These are phyloP conservation scores for Ceratocystis ficicola DNA, from an alignment of 2,329 filamentous ascomycete genomes.

Conservation along the genomic window DNA sequence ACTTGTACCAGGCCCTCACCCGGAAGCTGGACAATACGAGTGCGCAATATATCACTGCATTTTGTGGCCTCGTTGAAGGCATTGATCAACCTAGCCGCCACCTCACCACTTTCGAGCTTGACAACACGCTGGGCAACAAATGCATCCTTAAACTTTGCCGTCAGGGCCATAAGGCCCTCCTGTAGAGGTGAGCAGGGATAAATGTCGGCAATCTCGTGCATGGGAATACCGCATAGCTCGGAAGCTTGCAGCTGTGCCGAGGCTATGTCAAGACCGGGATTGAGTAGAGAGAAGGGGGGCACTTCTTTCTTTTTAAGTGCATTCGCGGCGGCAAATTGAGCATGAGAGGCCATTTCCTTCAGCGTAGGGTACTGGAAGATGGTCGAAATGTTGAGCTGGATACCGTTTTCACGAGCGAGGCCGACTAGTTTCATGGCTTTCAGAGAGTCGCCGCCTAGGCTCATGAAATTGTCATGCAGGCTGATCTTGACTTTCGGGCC, in stretches of 20 bases:
- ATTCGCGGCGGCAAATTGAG: slow-evolving; percentile 23
- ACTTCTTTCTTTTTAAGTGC: slow-evolving; percentile 26
- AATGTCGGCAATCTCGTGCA: slow-evolving; percentile 35
- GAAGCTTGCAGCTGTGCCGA: slow-evolving; percentile 32
- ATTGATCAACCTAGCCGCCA: slow-evolving; percentile 32
- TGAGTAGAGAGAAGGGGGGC: slow-evolving; percentile 33
- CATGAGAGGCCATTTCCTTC: slow-evolving; percentile 33
- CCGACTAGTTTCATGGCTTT: slow-evolving; percentile 41
- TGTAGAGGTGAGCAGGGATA: slow-evolving; percentile 45
- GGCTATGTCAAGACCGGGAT: slow-evolving; percentile 27
- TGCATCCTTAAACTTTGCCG: slow-evolving; percentile 38
- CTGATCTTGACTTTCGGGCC: slow-evolving; percentile 29
- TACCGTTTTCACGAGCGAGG: slow-evolving; percentile 31
- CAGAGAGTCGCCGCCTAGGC: slow-evolving; percentile 40
- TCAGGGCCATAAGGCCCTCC: slow-evolving; percentile 43
- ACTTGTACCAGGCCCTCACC: slow-evolving; percentile 37
- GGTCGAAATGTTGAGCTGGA: slow-evolving; percentile 35
- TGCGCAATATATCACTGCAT: slow-evolving; percentile 35
- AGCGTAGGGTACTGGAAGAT: slow-evolving; percentile 38
- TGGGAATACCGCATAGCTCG: slow-evolving; percentile 31
- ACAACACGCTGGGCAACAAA: slow-evolving; percentile 43
- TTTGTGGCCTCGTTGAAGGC: slow-evolving; percentile 34
- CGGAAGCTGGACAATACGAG: slow-evolving; percentile 38
- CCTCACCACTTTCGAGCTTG: slow-evolving; percentile 29
- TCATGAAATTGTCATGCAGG: slow-evolving; percentile 36